Percentiles rank a stretch among this genome's conserved stretches.
These are phyloP conservation scores for Penicillium paxilli DNA, from an alignment of 495 filamentous ascomycete genomes.

Conservation along the genomic window DNA sequence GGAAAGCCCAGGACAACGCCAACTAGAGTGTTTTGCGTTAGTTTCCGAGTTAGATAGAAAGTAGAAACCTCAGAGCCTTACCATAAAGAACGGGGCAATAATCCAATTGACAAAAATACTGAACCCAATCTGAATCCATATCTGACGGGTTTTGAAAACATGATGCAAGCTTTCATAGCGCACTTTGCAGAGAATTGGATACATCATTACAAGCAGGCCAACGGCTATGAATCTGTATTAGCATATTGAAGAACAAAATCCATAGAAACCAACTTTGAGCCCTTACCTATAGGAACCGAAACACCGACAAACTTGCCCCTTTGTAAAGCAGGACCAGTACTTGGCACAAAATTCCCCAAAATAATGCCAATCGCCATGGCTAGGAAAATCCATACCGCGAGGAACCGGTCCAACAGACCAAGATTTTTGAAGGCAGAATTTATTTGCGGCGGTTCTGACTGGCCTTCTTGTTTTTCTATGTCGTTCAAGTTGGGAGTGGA, in stretches of 20 bases:
- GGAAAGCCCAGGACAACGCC: constrained; percentile 74
- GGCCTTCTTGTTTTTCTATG: constrained; percentile 17
- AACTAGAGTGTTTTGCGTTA: constrained; percentile 37
- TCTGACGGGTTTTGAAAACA: constrained; percentile 55
- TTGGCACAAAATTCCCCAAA: constrained; percentile 75
- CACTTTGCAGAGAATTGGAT: constrained; percentile 93
- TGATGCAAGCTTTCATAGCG: constrained; percentile 76
- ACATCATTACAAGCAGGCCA: constrained; percentile 92
- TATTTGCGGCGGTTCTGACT: not conserved
- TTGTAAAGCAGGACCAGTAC: constrained; percentile 62
- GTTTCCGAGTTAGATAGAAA: not conserved
- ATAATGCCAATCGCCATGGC: constrained; percentile 82
- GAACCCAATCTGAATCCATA: constrained; percentile 82
- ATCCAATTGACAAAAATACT: constrained; percentile 87
- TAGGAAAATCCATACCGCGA: constrained; percentile 84
- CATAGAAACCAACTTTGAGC: not conserved
- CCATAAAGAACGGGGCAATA: constrained; percentile 88
- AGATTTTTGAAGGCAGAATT: constrained; percentile 54
- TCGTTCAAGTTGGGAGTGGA: constrained; percentile 8
- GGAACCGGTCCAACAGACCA: constrained; percentile 71
- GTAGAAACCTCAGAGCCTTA: constrained; percentile 29
- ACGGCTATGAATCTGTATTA: constrained; percentile 51
- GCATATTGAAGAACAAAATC: not conserved
- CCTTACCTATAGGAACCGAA: constrained; percentile 74
- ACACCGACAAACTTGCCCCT: constrained; percentile 74